Evolutionary conservation across 1,139 yeast genomes (phyloP).

Genomic region (Hanseniaspora uvarum): DNA sequence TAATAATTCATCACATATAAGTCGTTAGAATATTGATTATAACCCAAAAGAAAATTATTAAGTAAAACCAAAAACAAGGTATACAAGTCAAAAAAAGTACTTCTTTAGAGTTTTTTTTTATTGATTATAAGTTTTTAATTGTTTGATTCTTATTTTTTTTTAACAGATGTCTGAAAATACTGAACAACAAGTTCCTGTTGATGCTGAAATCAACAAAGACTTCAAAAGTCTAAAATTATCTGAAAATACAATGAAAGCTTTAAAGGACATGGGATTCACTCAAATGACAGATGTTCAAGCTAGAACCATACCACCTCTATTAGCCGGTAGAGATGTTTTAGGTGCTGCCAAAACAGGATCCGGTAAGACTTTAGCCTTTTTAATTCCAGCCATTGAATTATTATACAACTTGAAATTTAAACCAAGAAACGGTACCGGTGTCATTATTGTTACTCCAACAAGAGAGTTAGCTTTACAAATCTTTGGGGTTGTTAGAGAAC

Average conservation of each 20-base stretch:
- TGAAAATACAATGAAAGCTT: constrained; percentile 68
- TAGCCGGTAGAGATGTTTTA: constrained; percentile 89
- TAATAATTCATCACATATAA: too few relatives aligned
- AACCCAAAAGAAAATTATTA: too few relatives aligned
- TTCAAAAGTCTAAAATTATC: constrained; percentile 48
- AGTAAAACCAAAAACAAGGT: too few relatives aligned
- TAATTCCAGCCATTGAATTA: constrained; percentile 89
- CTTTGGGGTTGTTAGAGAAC: constrained; percentile 90
- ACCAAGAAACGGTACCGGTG: constrained; percentile 90
- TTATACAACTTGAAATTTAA: constrained; percentile 78
- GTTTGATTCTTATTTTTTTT: too few relatives aligned
- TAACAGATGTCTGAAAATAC: neutral
- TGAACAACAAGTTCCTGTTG: neutral
- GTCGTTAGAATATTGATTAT: too few relatives aligned
- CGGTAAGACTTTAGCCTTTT: constrained; percentile 90
- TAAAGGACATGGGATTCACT: constrained; percentile 74
- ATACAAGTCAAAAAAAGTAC: neutral
- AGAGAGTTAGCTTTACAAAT: constrained; percentile 92
- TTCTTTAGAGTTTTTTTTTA: too few relatives aligned
- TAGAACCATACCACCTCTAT: constrained; percentile 83
- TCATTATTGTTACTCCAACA: constrained; percentile 75
- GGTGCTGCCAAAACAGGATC: constrained; percentile 99
- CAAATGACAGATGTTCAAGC: constrained; percentile 91
- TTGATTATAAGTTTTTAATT: too few relatives aligned
- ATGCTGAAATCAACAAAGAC: constrained; percentile 6